Percentiles rank a stretch among this genome's conserved stretches.
phyloP scores from a whole-genome alignment of 2,329 filamentous ascomycete genomes.

The Fusarium euwallaceae region DNA sequence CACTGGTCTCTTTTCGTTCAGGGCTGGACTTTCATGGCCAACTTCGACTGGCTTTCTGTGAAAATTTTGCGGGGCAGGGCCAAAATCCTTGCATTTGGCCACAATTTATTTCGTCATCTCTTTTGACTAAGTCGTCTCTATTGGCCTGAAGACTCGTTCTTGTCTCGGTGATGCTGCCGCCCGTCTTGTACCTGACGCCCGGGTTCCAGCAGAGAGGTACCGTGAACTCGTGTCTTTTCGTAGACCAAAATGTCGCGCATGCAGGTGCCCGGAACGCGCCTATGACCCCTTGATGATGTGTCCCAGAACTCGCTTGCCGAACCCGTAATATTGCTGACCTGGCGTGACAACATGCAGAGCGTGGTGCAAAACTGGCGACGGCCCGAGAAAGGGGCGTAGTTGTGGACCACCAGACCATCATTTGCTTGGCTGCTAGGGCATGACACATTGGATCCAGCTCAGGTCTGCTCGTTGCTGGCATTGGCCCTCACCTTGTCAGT shows the following conservation, averaged over 20 bases:
- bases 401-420: conserved; percentile 13
- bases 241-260: conserved; percentile 5
- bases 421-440: conserved; percentile 6
- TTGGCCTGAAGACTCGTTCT: conserved; percentile 2
- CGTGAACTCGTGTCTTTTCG: not conserved
- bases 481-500: conserved; percentile 58
- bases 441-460: conserved; percentile 13
- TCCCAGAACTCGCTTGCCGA: conserved; percentile 3
- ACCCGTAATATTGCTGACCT: conserved; percentile 9
- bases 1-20: conserved; percentile 31
- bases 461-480: conserved; percentile 24
- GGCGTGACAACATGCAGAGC: conserved; percentile 19
- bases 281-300: conserved; percentile 6
- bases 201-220: not conserved
- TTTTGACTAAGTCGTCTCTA: conserved; percentile 8
- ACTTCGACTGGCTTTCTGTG: conserved; percentile 3
- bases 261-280: conserved; percentile 1
- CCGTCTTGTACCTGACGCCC: not conserved
- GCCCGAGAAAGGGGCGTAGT: conserved; percentile 28
- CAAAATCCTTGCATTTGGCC: conserved; percentile 37
- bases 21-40: conserved; percentile 7
- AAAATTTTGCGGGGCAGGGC: conserved; percentile 35
- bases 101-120: conserved; percentile 45
- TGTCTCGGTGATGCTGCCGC: not conserved
- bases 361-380: conserved; percentile 27